phyloP scores from a whole-genome alignment of 1,284 basidiomycete species.

The Trichosporon faecale region DNA sequence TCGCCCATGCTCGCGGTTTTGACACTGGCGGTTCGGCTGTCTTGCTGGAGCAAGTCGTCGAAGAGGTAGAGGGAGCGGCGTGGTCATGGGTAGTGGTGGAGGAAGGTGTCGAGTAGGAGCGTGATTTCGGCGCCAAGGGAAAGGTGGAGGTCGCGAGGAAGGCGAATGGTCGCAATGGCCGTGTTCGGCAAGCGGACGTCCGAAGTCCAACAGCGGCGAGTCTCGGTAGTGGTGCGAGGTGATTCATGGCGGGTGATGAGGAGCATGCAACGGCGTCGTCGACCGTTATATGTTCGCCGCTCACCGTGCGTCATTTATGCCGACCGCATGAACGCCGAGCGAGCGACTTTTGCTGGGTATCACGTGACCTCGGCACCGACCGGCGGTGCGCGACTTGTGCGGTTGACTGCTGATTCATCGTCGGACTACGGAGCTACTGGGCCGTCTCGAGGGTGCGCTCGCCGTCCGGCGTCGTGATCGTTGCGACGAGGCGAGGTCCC shows the following conservation, averaged over 20 bases:
- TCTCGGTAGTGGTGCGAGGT: background rate
- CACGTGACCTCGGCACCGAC: background rate
- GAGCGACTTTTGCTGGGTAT: background rate
- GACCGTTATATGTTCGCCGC: background rate
- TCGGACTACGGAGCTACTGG: background rate
- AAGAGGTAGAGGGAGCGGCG: background rate
- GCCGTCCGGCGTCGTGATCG: constrained; percentile 12
- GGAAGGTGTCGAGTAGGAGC: background rate
- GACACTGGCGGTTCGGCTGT: background rate
- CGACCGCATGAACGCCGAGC: background rate
- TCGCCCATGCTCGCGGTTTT: background rate
- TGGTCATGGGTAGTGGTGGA: background rate
- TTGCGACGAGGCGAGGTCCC: background rate
- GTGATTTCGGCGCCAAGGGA: background rate
- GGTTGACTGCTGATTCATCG: background rate
- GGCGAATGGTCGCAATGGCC: background rate
- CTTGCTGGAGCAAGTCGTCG: background rate
- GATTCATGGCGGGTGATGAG: background rate
- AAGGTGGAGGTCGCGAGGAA: background rate
- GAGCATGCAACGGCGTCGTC: background rate
- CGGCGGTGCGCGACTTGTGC: background rate
- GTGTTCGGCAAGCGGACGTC: background rate
- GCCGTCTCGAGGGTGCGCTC: background rate
- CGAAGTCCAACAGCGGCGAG: background rate
- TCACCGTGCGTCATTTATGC: background rate